These are phyloP conservation scores for Rhodomyrtus tomentosa DNA, from an alignment of 345 rosid species.

Conservation along the genomic window DNA sequence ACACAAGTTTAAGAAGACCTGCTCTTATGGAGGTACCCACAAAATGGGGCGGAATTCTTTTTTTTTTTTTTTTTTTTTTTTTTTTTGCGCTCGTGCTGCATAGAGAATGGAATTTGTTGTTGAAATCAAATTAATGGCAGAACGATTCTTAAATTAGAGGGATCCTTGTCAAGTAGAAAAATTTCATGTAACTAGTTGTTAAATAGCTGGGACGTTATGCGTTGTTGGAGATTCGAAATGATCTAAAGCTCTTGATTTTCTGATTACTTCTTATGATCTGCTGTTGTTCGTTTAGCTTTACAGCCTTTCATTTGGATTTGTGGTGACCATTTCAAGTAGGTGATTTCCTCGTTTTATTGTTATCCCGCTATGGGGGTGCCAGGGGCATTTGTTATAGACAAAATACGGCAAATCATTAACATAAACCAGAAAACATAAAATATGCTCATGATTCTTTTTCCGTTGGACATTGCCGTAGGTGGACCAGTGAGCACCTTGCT, in stretches of 20 bases:
- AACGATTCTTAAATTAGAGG: slow-evolving; percentile 63
- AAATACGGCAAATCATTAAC: too few species aligned
- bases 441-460: too few species aligned
- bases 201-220: slow-evolving; percentile 12
- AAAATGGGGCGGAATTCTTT: neutral
- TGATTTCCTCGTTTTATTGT: too few species aligned
- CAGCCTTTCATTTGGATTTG: too few species aligned
- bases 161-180: slow-evolving; percentile 54
- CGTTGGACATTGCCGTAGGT: too few species aligned
- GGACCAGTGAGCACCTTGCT: too few species aligned
- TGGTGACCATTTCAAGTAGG: too few species aligned
- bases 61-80: slow-evolving; percentile 1
- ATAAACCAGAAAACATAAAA: too few species aligned
- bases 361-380: too few species aligned
- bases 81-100: slow-evolving; percentile 2
- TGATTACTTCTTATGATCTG: neutral
- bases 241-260: neutral
- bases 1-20: slow-evolving; percentile 65
- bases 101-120: slow-evolving; percentile 67
- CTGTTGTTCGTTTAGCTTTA: too few species aligned
- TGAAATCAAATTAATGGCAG: slow-evolving; percentile 53
- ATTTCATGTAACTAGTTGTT: slow-evolving; percentile 40
- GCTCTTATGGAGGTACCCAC: slow-evolving; percentile 64
- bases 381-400: too few species aligned
- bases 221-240: slow-evolving; percentile 14